Base-by-base conservation (phyloP, 169 alveolate genomes). In the Eimeria necatrix region DNA sequence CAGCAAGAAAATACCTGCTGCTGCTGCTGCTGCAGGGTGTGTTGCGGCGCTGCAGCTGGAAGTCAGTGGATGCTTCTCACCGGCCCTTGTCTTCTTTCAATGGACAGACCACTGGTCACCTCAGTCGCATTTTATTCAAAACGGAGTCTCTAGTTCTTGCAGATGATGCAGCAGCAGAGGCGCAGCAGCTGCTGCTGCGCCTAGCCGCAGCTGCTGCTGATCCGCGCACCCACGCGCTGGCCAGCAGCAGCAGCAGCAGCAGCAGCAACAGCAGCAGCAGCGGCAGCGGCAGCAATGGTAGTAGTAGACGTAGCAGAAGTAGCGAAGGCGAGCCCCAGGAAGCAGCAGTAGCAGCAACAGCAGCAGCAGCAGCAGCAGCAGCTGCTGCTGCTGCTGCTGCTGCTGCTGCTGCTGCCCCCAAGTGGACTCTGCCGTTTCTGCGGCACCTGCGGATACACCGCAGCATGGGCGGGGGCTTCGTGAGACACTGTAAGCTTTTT, bases 381-480 rank as follows among this genome's bases (percentile, higher is more conserved):
- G 53, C 53, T 1, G 83, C 41, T 0, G 41, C 41, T 0, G 2
- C 41, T 32, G 41, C 41, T 32, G 41, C 41, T 32, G 41, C 41
- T 32, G 41, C 41, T 32, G 41, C 41, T 32, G 41, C 41, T 32
- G 41, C 41, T 32, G 26, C 16, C 4, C 84, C 49, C 51, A 8
- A 22, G 12, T 78, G 88, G 88, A 20, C 70, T 7, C 52, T 78
- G 49, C 88, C 68, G 51, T 14, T 22, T 49, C 24, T 78, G 88
- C 41, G 49, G 70, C 88, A 52, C 52, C 68, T 78, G 70, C 14
- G 88, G 68, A 46, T 78, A 9, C 68, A 78, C 56, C 61, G 49
- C 70, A 78, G 70, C 88, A 48, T 78, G 61, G 88, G 88, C 68
- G 88, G 70, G 18, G 88, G 88, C 48, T 78, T 20, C 68, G 49